Evolutionary conservation across 441 rosid species (phyloP).

Genomic region (Populus tomentosa): DNA sequence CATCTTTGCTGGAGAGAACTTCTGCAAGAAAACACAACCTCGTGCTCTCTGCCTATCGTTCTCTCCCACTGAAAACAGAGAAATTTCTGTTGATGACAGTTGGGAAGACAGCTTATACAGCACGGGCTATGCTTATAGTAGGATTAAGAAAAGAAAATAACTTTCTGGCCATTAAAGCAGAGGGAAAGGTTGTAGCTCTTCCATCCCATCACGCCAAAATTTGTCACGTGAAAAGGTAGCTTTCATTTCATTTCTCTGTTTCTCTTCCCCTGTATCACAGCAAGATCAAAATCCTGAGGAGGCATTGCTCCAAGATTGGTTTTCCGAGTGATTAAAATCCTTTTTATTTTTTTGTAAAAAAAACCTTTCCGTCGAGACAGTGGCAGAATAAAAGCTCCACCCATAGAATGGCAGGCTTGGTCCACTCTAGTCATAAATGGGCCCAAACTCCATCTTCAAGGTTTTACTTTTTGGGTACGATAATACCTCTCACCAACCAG

Average conservation of each 20-base stretch:
- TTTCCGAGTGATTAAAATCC: no score
- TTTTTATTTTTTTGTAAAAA: not conserved
- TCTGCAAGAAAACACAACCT: not conserved
- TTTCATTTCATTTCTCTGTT: not conserved
- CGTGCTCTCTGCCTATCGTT: not conserved
- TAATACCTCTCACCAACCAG: slow-evolving; percentile 6
- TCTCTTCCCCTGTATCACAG: not conserved
- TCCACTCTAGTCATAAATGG: slow-evolving; percentile 2
- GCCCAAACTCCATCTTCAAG: not conserved
- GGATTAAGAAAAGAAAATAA: not conserved
- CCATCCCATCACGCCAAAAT: not conserved
- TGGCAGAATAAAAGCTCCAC: not conserved
- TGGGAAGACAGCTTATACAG: not conserved
- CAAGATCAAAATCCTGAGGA: not conserved
- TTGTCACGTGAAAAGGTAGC: not conserved
- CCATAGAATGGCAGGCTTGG: not conserved
- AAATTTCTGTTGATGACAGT: not conserved
- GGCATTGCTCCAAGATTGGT: not conserved
- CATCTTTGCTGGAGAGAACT: no score
- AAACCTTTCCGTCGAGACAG: not conserved
- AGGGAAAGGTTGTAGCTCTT: not conserved
- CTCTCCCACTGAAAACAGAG: not conserved
- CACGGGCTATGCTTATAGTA: not conserved
- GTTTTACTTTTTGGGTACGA: not conserved
- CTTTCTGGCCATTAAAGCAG: not conserved